Evolutionary conservation across 345 rosid species (phyloP).

Genomic region (Psidium guajava): DNA sequence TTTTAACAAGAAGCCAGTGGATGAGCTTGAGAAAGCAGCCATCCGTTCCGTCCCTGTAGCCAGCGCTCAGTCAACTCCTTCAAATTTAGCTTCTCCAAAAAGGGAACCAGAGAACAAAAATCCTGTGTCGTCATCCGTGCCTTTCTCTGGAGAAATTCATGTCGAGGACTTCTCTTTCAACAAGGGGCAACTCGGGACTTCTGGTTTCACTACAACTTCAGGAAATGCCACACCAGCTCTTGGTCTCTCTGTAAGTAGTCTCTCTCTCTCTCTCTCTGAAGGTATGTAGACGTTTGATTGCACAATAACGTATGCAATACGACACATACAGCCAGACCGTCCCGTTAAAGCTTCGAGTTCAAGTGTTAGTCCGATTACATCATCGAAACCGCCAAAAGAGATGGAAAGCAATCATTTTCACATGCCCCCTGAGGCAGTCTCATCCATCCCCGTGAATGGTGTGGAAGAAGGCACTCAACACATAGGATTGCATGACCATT

Average conservation of each 20-base stretch:
- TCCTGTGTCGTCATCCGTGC: conserved; percentile 23
- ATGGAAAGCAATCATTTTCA: neutral
- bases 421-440: neutral
- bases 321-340: neutral
- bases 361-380: neutral
- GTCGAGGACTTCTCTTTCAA: conserved; percentile 28
- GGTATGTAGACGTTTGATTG: neutral
- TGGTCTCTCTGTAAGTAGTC: neutral
- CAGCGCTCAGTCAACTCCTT: conserved; percentile 10
- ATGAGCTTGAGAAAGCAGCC: conserved; percentile 5
- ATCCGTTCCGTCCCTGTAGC: conserved; percentile 10
- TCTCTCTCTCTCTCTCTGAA: neutral
- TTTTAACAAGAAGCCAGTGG: conserved; percentile 8
- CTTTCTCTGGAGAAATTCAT: conserved; percentile 16
- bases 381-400: neutral
- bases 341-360: neutral
- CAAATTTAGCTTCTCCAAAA: conserved; percentile 10
- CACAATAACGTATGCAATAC: neutral
- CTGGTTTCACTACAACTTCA: neutral
- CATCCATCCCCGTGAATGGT: neutral
- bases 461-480: neutral
- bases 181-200: conserved; percentile 1
- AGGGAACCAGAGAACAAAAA: conserved; percentile 17
- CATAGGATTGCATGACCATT: neutral
- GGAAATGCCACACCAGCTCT: conserved; percentile 1